Conservation (phyloP, 192 early-diverging fungal species). For the Linnemannia elongata region DNA sequence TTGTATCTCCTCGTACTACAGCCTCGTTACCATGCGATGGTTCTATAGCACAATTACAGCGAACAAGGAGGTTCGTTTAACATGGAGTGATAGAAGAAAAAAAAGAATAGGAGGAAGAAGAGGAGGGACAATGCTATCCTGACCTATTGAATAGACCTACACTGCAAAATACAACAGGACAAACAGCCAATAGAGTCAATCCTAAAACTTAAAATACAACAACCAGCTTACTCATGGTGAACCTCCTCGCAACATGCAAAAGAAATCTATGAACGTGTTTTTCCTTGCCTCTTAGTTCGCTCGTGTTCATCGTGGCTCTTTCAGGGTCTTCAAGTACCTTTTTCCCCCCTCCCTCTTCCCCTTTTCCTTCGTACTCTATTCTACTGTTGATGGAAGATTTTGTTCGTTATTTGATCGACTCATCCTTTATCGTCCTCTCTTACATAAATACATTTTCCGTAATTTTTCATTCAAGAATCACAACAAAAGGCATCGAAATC, state of each 20-base stretch:
- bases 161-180: too few species aligned
- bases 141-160: background rate
- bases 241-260: background rate
- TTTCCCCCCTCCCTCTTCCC: background rate
- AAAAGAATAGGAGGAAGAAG: background rate
- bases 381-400: too few species aligned
- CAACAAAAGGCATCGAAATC: too few species aligned
- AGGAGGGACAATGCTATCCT: slow-evolving; percentile 6
- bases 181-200: too few species aligned
- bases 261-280: background rate
- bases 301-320: background rate
- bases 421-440: too few species aligned
- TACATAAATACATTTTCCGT: too few species aligned
- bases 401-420: too few species aligned
- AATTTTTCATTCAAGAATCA: too few species aligned
- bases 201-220: too few species aligned
- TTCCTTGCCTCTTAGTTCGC: background rate
- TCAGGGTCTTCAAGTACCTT: background rate
- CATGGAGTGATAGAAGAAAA: background rate
- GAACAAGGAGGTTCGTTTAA: background rate
- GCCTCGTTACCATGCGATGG: background rate
- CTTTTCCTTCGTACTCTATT: background rate
- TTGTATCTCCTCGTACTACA: background rate
- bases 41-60: background rate
- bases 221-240: background rate